These are phyloP conservation scores for Casuarina cunninghamiana DNA, from an alignment of 306 rosid genomes.

Conservation along the genomic window DNA sequence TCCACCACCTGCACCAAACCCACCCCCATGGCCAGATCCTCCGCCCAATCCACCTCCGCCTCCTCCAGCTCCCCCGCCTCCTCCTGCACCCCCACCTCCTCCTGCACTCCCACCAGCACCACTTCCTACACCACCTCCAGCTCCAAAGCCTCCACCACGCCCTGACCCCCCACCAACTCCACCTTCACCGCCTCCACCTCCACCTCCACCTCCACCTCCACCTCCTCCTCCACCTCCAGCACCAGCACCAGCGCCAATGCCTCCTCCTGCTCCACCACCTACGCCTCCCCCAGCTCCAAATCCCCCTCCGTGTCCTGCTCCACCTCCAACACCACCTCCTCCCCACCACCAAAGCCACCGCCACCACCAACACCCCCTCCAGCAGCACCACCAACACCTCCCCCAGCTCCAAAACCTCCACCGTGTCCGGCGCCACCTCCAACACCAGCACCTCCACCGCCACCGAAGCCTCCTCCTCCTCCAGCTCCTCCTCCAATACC, in stretches of 20 bases:
- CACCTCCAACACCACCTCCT: conserved; percentile 20
- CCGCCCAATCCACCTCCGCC: conserved; percentile 40
- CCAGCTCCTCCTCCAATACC: conserved; percentile 14
- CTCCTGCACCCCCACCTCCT: conserved; percentile 3
- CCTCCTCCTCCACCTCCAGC: conserved; percentile 26
- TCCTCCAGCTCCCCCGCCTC: conserved; percentile 28
- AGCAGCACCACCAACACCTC: conserved; percentile 5
- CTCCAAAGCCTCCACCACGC: conserved; percentile 34
- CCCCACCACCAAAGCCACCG: conserved; percentile 12
- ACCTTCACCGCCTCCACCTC: background rate
- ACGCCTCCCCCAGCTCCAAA: conserved; percentile 23
- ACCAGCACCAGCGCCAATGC: conserved; percentile 31
- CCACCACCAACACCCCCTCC: conserved; percentile 17
- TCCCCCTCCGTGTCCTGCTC: conserved; percentile 16
- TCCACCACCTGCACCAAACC: conserved; percentile 39
- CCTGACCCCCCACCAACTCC: conserved; percentile 18
- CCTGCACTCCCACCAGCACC: conserved; percentile 18
- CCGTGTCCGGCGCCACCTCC: conserved; percentile 22
- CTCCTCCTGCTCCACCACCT: conserved; percentile 8
- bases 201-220: conserved; percentile 25
- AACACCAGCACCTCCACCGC: background rate
- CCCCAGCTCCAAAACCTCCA: conserved; percentile 7
- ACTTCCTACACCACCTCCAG: conserved; percentile 23
- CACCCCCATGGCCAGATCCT: conserved; percentile 39
- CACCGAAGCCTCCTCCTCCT: background rate